Evolutionary conservation across 2,329 filamentous ascomycete species (phyloP), one percentile per base, ranked within the genome.

Genomic region (Fusarium coffeatum): DNA sequence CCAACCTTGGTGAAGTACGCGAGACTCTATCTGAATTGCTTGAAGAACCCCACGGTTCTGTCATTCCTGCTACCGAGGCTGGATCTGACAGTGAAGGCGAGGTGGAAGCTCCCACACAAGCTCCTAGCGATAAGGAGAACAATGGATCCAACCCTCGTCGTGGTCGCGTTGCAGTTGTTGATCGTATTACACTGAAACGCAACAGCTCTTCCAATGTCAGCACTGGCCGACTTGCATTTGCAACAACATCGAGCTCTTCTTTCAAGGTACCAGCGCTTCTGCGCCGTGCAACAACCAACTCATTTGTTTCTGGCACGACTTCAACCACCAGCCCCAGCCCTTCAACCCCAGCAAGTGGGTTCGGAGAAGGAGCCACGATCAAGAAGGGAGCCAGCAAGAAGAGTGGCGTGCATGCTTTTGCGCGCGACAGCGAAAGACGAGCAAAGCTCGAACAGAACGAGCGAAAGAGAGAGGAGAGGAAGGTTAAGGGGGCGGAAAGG

Each of bases 11-110:
- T 28, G 93, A 98, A 75, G 92, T 98, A 67, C 90, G 93, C 59
- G 89, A 95, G 77, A 93, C 92, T 0, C 83, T 98, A 9, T 97
- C 93, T 7, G 92, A 91, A 78, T 86, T 98, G 12, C 89, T 97
- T 18, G 94, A 97, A 25, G 89, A 92, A 45, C 86, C 88, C 18
- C 72, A 81, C 72, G 74, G 78, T 59, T 85, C 87, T 18, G 73
- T 87, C 69, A 82, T 88, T 78, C 84, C 71, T 5, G 85, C 84
- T 16, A 80, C 80, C 4, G 78, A 78, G 46, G 72, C 62, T 32
- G 78, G 72, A 13, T 79, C 78, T 25, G 79, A 80, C 54, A 78
- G 76, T 41, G 85, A 87, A 43, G 83, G 83, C 13, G 83, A 83
- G 12, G 77, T 78, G 8, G 66, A 64, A 13, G 47, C 71, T 28